Conservation (phyloP, 1,139 yeast genomes). For the Saccharomycopsis hybrid region DNA sequence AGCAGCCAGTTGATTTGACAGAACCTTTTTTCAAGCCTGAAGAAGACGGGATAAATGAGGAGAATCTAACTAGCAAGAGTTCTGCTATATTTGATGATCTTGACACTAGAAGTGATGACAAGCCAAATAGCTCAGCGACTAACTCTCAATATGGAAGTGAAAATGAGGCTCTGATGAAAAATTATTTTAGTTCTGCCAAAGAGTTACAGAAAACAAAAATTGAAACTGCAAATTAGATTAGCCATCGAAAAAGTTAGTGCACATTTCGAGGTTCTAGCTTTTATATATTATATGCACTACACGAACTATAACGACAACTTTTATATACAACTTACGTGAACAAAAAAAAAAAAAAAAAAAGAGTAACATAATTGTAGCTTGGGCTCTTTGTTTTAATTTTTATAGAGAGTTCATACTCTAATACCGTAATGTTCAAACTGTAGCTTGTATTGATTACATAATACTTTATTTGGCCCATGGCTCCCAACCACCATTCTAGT, state of each 20-base stretch:
- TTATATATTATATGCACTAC: too few relatives aligned
- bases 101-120: background rate
- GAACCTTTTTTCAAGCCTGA: constrained; percentile 6
- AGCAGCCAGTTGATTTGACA: background rate
- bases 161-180: background rate
- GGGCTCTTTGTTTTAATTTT: too few relatives aligned
- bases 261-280: too few relatives aligned
- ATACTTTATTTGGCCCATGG: background rate
- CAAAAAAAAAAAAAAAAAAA: too few relatives aligned
- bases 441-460: background rate
- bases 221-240: background rate
- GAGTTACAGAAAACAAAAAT: background rate
- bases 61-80: constrained; percentile 10
- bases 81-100: constrained; percentile 10
- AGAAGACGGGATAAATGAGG: background rate
- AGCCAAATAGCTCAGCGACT: background rate
- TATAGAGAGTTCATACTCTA: too few relatives aligned
- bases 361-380: too few relatives aligned
- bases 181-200: background rate
- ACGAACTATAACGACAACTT: too few relatives aligned
- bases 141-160: constrained; percentile 14
- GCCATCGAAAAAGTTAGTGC: too few relatives aligned
- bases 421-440: too few relatives aligned
- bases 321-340: too few relatives aligned
- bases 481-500: background rate